Evolutionary conservation across 148 eudicot species (phyloP), one percentile per base, ranked within the genome.

Genomic region (Silene uniflora): DNA sequence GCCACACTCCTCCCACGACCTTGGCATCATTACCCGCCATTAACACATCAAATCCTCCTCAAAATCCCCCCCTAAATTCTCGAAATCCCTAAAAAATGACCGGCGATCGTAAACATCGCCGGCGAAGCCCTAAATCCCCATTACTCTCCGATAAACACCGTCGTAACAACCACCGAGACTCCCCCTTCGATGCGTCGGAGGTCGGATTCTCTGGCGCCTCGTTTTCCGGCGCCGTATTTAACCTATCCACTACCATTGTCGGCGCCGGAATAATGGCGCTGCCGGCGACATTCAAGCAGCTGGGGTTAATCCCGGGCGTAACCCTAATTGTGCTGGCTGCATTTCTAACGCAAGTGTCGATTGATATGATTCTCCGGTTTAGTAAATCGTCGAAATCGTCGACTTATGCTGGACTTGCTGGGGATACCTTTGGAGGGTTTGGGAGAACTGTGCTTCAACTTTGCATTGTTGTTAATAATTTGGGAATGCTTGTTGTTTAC

Each of bases 201-300:
- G 63, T 56, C n/a, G 84, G 72, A 23, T 73, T 84, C 54, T 44
- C 19, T 46, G 97, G 93, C 66, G 93, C 91, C 3, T 89, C 96
- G 0, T 89, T 81, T 76, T 74, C 90, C 60, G 91, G 97, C 59
- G 93, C 97, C 23, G 97, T 91, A 22, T 91, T 88, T 81, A 91
- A 91, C 62, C 86, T 91, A 18, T 86, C 97, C 14, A 91, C 97
- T 73, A 89, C 97, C 47, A 75, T 91, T 12, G 90, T 89, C 69
- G 97, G 97, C 22, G 93, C 97, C 72, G 97, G 97, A 60, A 91
- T 91, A 77, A 91, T 91, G 93, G 97, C 97, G 5, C 86, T 91
- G 2, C 97, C 97, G 23, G 91, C 93, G 10, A 89, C 93, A 0
- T 73, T 91, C 42, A 91, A 88, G 80, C 90, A 85, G 62, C 77